Evolutionary conservation across 1,284 basidiomycete species (phyloP), one percentile per base, ranked within the genome.

Genomic region (Neolentinus lepideus): DNA sequence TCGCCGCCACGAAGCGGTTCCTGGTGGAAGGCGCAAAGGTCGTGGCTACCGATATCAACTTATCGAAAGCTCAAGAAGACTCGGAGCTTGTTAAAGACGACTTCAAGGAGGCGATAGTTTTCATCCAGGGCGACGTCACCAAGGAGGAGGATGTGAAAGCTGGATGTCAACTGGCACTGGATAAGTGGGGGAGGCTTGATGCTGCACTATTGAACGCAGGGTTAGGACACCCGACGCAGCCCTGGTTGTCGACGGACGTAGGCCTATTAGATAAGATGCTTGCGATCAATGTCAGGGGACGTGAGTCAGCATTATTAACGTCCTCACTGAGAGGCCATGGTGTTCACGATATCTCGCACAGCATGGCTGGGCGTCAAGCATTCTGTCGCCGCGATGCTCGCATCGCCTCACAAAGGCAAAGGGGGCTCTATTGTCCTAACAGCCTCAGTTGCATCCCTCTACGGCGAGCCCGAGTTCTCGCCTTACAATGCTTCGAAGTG

Each of bases 401-500:
- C 47, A 4, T 50, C 47, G 21, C 47, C 47, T 3, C 16, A 26
- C 27, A 29, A 29, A 11, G 47, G 47, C 14, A 50, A 50, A 29
- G 47, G 24, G 4, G 4, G 47, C n/a, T 21, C 47, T 12, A 29
- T 50, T 9, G 47, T 50, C 47, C 47, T 50, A 16, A 50, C 47
- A 29, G 16, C 47, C 4, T 50, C 47, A 12, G 47, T 50, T 11
- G 47, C 47, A 3, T 50, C 47, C 21, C 47, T 50, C 47, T 26
- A 50, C 27, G 24, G 47, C 10, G 47, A 50, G 27, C 47, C 47
- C 14, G 24, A 50, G n/a, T 50, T 50, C 47, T 50, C 47, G 4
- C 47, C 47, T 26, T 50, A 50, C 47, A 29, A 26, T n/a, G 47
- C 47, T 11, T 50, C 47, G 6, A 50, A 50, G 27, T 50, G 47